phyloP scores from a whole-genome alignment of 805 yeast species.

The Torulaspora delbrueckii region DNA sequence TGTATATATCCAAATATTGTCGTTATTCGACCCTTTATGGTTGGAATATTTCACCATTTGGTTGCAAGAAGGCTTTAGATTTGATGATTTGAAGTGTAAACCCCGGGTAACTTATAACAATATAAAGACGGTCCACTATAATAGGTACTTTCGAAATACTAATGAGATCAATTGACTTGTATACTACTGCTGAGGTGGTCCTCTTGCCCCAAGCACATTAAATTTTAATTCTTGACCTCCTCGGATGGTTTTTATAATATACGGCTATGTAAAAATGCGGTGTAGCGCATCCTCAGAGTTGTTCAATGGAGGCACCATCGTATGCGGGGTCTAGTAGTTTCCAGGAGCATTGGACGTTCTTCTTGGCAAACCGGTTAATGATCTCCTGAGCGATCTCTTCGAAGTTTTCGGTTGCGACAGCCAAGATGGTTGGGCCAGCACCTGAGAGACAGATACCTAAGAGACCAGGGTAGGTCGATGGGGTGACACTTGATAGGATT shows the following conservation, averaged over 20 bases:
- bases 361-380: constrained; percentile 58
- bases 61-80: neutral
- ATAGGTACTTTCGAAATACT: neutral
- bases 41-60: neutral
- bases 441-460: constrained; percentile 94
- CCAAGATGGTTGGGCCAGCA: constrained; percentile 96
- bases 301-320: constrained; percentile 70
- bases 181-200: neutral
- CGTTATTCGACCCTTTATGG: constrained; percentile 3
- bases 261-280: neutral
- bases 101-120: neutral
- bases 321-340: constrained; percentile 77
- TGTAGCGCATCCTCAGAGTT: constrained; percentile 2
- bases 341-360: constrained; percentile 73
- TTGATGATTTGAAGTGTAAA: neutral
- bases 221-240: neutral
- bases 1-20: neutral
- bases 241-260: neutral
- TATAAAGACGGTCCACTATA: neutral
- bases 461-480: constrained; percentile 74
- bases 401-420: constrained; percentile 84
- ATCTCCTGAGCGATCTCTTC: constrained; percentile 79
- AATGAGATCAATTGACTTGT: neutral
- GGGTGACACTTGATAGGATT: constrained; percentile 74
- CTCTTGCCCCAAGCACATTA: neutral